These are phyloP conservation scores for Skeletonema menzelii DNA, from an alignment of 108 stramenopile species.

Conservation along the genomic window DNA sequence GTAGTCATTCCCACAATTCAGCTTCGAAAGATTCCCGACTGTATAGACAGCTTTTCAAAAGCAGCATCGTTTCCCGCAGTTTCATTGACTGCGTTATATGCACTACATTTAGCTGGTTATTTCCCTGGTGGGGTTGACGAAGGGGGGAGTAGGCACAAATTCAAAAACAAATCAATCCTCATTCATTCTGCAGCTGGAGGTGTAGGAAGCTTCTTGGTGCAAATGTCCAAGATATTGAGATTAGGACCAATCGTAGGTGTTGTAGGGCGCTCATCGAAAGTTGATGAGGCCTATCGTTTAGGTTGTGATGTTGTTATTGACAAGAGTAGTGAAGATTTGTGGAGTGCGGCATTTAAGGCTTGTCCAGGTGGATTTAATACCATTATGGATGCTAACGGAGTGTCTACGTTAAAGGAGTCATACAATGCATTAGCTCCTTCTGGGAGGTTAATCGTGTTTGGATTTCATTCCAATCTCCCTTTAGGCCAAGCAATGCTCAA, in stretches of 20 bases:
- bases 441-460: conserved; percentile 83
- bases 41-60: conserved; percentile 44
- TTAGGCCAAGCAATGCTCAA: conserved; percentile 66
- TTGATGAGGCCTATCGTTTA: conserved; percentile 61
- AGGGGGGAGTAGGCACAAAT: conserved; percentile 20
- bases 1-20: conserved; percentile 75
- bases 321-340: conserved; percentile 61
- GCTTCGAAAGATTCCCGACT: conserved; percentile 64
- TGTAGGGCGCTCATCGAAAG: conserved; percentile 79
- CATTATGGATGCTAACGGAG: conserved; percentile 87
- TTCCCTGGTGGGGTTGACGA: conserved; percentile 29
- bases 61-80: conserved; percentile 86
- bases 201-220: conserved; percentile 83
- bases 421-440: conserved; percentile 79
- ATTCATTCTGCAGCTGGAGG: conserved; percentile 91
- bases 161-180: conserved; percentile 71
- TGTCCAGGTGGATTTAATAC: conserved; percentile 60
- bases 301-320: conserved; percentile 87
- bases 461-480: conserved; percentile 89
- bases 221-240: conserved; percentile 83
- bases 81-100: conserved; percentile 83
- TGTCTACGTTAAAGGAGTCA: conserved; percentile 77
- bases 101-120: conserved; percentile 73
- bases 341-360: conserved; percentile 49
- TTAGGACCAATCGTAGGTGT: conserved; percentile 77